These are phyloP conservation scores for Geotrichum bryndzae DNA, from an alignment of 1,139 yeast genomes.

Conservation along the genomic window DNA sequence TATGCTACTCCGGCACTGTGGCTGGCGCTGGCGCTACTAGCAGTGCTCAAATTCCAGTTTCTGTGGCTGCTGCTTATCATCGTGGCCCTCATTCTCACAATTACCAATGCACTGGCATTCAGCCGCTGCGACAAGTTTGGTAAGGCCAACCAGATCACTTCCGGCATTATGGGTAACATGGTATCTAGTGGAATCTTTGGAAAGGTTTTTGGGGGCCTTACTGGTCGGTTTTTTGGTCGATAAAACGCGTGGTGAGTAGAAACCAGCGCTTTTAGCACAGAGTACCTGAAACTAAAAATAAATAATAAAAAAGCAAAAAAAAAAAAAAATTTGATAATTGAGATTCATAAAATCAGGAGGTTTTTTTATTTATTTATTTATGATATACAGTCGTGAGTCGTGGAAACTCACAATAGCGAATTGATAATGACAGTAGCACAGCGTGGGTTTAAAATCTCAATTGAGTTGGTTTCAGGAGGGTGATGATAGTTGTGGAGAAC, in stretches of 20 bases:
- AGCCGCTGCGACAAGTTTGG: slow-evolving; percentile 88
- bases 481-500: background rate
- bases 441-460: background rate
- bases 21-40: slow-evolving; percentile 66
- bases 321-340: background rate
- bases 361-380: too few species aligned
- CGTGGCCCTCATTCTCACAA: slow-evolving; percentile 63
- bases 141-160: slow-evolving; percentile 60
- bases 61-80: slow-evolving; percentile 55
- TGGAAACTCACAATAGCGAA: background rate
- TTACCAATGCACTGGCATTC: slow-evolving; percentile 83
- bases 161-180: slow-evolving; percentile 38
- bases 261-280: too few species aligned
- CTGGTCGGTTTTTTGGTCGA: slow-evolving; percentile 15
- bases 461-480: too few species aligned
- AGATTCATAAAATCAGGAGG: background rate
- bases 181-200: slow-evolving; percentile 27
- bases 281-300: background rate
- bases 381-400: background rate
- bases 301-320: background rate
- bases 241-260: background rate
- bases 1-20: slow-evolving; percentile 73
- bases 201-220: slow-evolving; percentile 20
- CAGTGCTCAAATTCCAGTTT: slow-evolving; percentile 70
- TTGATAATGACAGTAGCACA: background rate